Evolutionary conservation across 208 protist species (phyloP), one percentile per base, ranked within the genome.

Genomic region (Leishmania arabica): DNA sequence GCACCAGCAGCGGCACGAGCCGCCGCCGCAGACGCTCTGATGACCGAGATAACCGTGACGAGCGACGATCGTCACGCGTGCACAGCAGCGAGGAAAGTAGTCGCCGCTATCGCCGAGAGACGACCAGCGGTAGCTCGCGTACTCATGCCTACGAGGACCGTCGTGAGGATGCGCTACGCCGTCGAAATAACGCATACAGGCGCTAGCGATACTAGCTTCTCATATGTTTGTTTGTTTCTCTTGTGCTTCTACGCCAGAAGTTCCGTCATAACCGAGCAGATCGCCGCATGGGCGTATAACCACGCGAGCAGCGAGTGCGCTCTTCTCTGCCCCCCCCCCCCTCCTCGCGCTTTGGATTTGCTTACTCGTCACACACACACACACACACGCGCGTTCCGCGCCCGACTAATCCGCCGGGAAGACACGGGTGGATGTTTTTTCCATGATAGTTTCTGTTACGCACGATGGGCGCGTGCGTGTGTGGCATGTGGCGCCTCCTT

Each of bases 111-210:
- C 77, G 75, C n/a, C 77, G 85, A 13, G 84, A 84, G 9, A 53
- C 24, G 15, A 74, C 54, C n/a, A 49, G 37, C 21, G 40, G 72
- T 3, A 31, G 64, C 45, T 76, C 77, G 3, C 84, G 75, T 51
- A 76, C 49, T 71, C 84, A 64, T 54, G 73, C 65, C 21, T 92
- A 92, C 75, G 86, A 91, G 65, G 90, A 93, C 65, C 82, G 90
- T 64, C 88, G 84, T 40, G 88, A 91, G 53, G 90, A 93, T 51
- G 90, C 88, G 40, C 77, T 90, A 51, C 88, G 87, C 37, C 88
- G 90, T 8, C 80, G 80, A 2, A 76, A 80, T 1, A 70, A 58
- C 51, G 54, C 62, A 31, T 49, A 81, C 37, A 51, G 79, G 37
- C 69, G 83, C 1, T 86, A 47, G 49, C 15, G 13, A 49, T 13